phyloP scores from a whole-genome alignment of 306 rosid species.

The Luffa aegyptiaca region DNA sequence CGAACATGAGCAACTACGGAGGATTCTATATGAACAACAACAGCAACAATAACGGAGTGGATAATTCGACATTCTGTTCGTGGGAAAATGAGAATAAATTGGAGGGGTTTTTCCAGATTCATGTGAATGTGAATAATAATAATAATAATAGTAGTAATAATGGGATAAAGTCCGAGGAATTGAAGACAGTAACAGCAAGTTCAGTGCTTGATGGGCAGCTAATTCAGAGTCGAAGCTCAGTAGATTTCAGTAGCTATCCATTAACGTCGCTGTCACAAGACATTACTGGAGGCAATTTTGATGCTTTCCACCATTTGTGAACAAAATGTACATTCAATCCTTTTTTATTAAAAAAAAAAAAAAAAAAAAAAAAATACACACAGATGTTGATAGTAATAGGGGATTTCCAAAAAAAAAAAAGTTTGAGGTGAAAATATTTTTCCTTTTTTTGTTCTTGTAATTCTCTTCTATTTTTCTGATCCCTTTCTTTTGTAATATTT shows the following conservation, averaged over 20 bases:
- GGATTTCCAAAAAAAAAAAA: background rate
- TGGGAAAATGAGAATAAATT: conserved; percentile 62
- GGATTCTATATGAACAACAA: conserved; percentile 12
- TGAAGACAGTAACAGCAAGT: conserved; percentile 21
- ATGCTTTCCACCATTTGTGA: conserved; percentile 70
- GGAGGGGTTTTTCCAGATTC: conserved; percentile 54
- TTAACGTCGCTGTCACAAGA: conserved; percentile 69
- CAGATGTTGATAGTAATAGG: conserved; percentile 57
- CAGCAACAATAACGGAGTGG: conserved; percentile 26
- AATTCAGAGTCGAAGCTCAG: conserved; percentile 37
- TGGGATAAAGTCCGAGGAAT: conserved; percentile 58
- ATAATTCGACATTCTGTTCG: conserved; percentile 29
- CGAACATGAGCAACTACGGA: conserved; percentile 42
- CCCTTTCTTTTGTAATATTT: conserved; percentile 2
- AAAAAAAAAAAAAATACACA: conserved; percentile 17
- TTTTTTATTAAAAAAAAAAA: background rate
- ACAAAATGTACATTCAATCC: conserved; percentile 24
- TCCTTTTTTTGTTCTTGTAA: background rate
- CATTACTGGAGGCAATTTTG: conserved; percentile 61
- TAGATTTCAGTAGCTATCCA: conserved; percentile 74
- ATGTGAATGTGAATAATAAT: conserved; percentile 17
- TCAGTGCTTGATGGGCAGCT: conserved; percentile 41
- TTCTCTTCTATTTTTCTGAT: background rate
- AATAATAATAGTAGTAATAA: conserved; percentile 13
- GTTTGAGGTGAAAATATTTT: conserved; percentile 4